A percentile compares a stretch with the other conserved stretches of the same genome.
Evolutionary conservation across 2,329 filamentous ascomycete genomes (phyloP).

Genomic region (Ophiosphaerella herpotricha): DNA sequence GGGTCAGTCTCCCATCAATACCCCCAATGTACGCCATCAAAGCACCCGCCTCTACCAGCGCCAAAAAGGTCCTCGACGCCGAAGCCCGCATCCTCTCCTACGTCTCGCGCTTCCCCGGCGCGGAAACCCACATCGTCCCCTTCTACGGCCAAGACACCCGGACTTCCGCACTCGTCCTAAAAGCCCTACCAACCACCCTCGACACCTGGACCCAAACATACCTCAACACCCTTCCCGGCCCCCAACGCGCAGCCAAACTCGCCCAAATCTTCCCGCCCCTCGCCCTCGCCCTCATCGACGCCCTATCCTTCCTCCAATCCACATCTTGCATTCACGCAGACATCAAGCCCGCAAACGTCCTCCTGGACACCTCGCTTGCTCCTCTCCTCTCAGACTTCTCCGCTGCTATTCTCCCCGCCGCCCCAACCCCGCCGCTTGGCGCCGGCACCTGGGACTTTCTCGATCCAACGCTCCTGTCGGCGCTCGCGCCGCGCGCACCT

Average conservation of each 20-base stretch:
- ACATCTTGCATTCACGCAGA: conserved; percentile 50
- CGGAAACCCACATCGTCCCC: conserved; percentile 32
- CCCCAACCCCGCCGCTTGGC: conserved; percentile 33
- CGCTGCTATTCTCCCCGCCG: conserved; percentile 34
- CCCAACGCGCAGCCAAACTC: conserved; percentile 41
- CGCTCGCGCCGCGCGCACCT: conserved; percentile 25
- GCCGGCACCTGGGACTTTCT: conserved; percentile 56
- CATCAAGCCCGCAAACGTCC: conserved; percentile 55
- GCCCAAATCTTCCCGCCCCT: conserved; percentile 47
- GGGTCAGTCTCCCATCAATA: conserved; percentile 9
- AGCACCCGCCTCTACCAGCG: conserved; percentile 33
- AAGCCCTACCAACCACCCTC: conserved; percentile 39
- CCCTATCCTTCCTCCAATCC: conserved; percentile 50
- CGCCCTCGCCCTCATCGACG: conserved; percentile 46
- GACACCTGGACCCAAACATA: conserved; percentile 36
- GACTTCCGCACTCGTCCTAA: conserved; percentile 36
- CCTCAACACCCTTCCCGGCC: conserved; percentile 33
- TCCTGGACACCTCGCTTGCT: conserved; percentile 30
- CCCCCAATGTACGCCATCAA: conserved; percentile 42
- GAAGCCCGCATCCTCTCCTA: conserved; percentile 42
- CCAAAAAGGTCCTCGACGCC: conserved; percentile 35
- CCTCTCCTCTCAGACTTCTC: conserved; percentile 53
- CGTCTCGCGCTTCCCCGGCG: conserved; percentile 31
- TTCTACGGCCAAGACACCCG: conserved; percentile 42
- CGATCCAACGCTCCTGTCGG: conserved; percentile 40